Base-by-base conservation (phyloP, 2,329 filamentous ascomycete genomes). In the Aspergillus sojae region DNA sequence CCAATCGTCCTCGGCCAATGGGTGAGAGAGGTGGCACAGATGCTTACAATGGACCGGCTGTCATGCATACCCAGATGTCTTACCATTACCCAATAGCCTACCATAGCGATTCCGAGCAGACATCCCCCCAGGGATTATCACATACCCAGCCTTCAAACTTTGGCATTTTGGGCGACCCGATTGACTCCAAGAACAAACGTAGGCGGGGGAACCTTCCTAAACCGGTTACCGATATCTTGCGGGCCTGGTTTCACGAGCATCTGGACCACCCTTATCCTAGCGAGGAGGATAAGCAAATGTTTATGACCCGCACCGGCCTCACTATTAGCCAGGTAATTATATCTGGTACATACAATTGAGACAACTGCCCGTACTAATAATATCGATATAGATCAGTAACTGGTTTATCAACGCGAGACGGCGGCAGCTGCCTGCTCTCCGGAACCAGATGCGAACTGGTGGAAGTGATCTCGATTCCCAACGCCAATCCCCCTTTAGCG, bases 141-240 rank as follows among this genome's bases (percentile, higher is more conserved):
- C 72, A 72, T 32, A 68, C 71, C 10, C 74, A 74, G 9, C 75
- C 76, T 57, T 73, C 75, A 12, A 79, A 77, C 58, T 79, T 79
- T 53, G 77, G 77, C 11, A 74, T 78, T 19, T 69, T 80, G 62
- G 75, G 77, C 0, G 77, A 79, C 41, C 62, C 72, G 21, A 70
- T 73, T 30, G 78, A 80, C 60, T 70, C 77, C 11, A 78, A 77
- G 65, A 78, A 75, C 41, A 85, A 85, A 71, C 82, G 83, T 75
- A 84, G 93, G 58, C 85, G 93, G 45, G 93, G 93, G 1, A 97
- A 97, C 72, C 83, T 97, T 3, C 93, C 93, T n/a, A 96, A 96
- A 74, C 91, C 93, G 60, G 92, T 92, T 0, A 97, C 93, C 0
- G 91, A 94, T 74, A 89, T 91, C 68, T 82, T 97, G 46, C 87